phyloP scores from a whole-genome alignment of 768 basidiomycete species.

The Infundibulicybe gibba region DNA sequence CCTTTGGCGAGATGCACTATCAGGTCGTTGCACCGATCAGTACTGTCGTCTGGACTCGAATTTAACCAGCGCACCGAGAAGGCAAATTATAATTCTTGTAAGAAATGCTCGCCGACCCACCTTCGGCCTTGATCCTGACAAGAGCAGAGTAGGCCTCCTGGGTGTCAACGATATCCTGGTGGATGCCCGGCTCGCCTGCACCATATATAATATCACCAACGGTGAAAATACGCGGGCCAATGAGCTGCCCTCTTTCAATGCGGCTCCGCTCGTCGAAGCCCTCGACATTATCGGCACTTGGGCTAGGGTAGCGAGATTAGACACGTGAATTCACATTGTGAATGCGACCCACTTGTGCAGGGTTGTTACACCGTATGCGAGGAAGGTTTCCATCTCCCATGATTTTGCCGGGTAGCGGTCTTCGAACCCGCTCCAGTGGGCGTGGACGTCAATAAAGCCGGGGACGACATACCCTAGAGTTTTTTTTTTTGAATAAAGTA shows the following conservation, averaged over 20 bases:
- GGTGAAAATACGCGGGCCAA: slow-evolving; percentile 72
- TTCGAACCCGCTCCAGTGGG: slow-evolving; percentile 62
- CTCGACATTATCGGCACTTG: slow-evolving; percentile 58
- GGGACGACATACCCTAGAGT: slow-evolving; percentile 57
- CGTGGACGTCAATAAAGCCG: slow-evolving; percentile 76
- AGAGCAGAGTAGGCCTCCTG: slow-evolving; percentile 65
- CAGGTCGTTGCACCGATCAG: neutral
- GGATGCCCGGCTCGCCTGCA: slow-evolving; percentile 36
- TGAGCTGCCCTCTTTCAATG: slow-evolving; percentile 62
- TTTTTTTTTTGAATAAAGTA: neutral
- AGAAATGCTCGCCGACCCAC: slow-evolving; percentile 65
- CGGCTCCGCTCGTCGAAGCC: slow-evolving; percentile 66
- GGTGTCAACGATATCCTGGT: slow-evolving; percentile 62
- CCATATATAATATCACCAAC: slow-evolving; percentile 67
- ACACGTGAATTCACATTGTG: neutral
- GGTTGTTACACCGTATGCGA: slow-evolving; percentile 75
- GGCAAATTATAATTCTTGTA: slow-evolving; percentile 81
- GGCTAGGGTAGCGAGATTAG: slow-evolving; percentile 32
- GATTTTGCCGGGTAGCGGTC: slow-evolving; percentile 57
- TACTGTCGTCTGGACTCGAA: neutral
- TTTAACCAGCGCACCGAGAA: slow-evolving; percentile 40
- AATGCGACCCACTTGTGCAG: slow-evolving; percentile 60
- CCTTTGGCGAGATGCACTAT: slow-evolving; percentile 64
- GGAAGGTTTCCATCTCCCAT: slow-evolving; percentile 74
- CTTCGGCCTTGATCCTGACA: slow-evolving; percentile 66